Base-by-base conservation (phyloP, 495 filamentous ascomycete species). In the Aspergillus cristatus region DNA sequence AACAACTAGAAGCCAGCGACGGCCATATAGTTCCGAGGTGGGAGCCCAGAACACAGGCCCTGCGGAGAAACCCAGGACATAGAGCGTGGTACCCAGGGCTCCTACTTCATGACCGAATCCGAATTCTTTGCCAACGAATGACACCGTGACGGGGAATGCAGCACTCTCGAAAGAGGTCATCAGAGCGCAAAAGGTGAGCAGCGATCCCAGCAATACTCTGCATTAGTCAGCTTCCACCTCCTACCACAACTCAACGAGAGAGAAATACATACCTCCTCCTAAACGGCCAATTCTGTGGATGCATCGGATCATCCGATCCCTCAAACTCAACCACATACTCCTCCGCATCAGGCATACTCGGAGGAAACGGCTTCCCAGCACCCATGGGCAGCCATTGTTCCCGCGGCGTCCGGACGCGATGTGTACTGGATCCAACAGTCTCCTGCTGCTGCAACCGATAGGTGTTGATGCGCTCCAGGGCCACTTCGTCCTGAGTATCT, bases 11-110 rank as follows among this genome's bases (percentile, higher is more conserved):
- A 76, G 77, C 46, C 47, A 50, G 33, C 68, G 71, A n/a, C 73
- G 50, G 14, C 88, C 88, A 43, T 73, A 74, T 15, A 95, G 61
- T 53, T 95, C 88, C 10, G 82, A 88, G 11, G 83, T 58, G 0
- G 88, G 88, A 1, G 68, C 75, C 64, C 67, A 81, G n/a, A 77
- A 39, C 0, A 72, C 40, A 5, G 77, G 78, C 2, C 75, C 78
- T 4, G 67, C 42, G 5, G 63, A 60, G 35, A 68, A 72, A 0
- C 68, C 76, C 1, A 81, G 44, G 1, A 82, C 65, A 38, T 71
- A 75, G 0, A 81, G 48, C 3, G 59, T 65, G 3, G 72, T 71
- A 8, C 70, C 74, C 10, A 79, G 57, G 1, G 63, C 67, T 33
- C 58, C 68, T 18, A 74, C 70, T 37, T 72, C 70, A 1, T 45